These are phyloP conservation scores for Penicillium sclerotiorum DNA, from an alignment of 2,329 filamentous ascomycete species.

Conservation along the genomic window DNA sequence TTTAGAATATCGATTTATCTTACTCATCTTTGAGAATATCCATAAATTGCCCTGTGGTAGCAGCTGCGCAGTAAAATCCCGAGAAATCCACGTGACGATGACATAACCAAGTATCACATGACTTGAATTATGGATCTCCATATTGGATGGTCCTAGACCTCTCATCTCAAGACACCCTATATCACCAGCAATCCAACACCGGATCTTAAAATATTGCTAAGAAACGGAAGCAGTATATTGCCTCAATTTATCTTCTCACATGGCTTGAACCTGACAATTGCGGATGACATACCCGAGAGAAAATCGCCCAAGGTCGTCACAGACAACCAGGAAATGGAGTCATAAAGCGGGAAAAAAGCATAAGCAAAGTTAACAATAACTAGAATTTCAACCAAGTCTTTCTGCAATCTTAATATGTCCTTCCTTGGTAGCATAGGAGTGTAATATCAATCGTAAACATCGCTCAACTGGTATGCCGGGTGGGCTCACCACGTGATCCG, in stretches of 20 bases:
- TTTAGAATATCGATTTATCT: too few relatives aligned
- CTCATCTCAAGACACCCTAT: neutral
- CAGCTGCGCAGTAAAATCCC: neutral
- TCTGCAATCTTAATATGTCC: neutral
- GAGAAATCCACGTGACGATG: neutral
- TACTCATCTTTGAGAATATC: neutral
- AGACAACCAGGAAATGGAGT: neutral
- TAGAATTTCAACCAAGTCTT: neutral
- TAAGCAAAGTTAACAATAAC: too few relatives aligned
- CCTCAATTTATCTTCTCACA: neutral
- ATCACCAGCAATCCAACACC: neutral
- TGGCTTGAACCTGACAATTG: neutral
- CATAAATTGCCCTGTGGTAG: neutral
- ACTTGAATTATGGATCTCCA: neutral
- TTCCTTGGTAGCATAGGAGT: too few relatives aligned
- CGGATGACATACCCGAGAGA: neutral
- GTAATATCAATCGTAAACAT: neutral
- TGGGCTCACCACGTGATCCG: slow-evolving; percentile 32
- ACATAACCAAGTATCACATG: slow-evolving; percentile 16
- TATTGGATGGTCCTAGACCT: neutral
- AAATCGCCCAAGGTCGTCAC: neutral
- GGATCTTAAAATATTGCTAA: too few relatives aligned
- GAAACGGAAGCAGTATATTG: neutral
- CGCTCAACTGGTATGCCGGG: slow-evolving; percentile 1
- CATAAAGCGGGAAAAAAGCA: neutral